Base-by-base conservation (phyloP, 164 flowering plant genomes). In the Dillenia turbinata region DNA sequence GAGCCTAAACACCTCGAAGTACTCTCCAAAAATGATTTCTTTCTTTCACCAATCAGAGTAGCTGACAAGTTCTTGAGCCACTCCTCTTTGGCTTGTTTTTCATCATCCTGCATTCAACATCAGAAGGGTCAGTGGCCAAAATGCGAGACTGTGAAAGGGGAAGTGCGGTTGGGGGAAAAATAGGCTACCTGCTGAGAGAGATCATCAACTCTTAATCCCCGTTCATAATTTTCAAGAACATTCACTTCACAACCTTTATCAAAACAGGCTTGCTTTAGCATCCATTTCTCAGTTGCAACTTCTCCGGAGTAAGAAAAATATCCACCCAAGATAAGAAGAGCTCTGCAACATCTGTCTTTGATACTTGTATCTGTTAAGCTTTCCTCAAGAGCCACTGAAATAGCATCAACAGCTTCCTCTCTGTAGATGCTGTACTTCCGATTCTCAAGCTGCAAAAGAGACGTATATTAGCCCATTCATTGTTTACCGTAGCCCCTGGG, bases 321-420 rank as follows among this genome's bases (percentile, higher is more conserved):
- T 1, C 89, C 85, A 33, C 83, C 86, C 66, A 89, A 71, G 51
- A 82, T 64, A 44, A 77, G 77, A 66, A 89, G 86, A 52, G 92
- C 83, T 73, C 69, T 74, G 71, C 83, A 85, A 64, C 83, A 83
- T 48, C 68, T 70, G 44, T 63, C 76, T 61, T 73, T 74, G 49
- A 76, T 65, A 52, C 71, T 76, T 60, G 77, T 81, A 71, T 83
- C 80, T 4, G 64, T 69, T 69, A 82, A 68, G 73, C 92, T 76
- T 57, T 55, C 49, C n/a, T 83, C 69, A 47, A 86, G 70, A n/a
- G 86, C 84, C 47, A 51, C 53, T 47, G 71, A 54, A 47, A 89
- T 76, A 40, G 82, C 81, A 81, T 86, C 85, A 61, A 89, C 83
- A 56, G 96, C 89, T 66, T 82, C 87, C 62, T 82, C 83, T 69